phyloP scores from a whole-genome alignment of 2,329 filamentous ascomycete species.

The Epichloe sibirici region DNA sequence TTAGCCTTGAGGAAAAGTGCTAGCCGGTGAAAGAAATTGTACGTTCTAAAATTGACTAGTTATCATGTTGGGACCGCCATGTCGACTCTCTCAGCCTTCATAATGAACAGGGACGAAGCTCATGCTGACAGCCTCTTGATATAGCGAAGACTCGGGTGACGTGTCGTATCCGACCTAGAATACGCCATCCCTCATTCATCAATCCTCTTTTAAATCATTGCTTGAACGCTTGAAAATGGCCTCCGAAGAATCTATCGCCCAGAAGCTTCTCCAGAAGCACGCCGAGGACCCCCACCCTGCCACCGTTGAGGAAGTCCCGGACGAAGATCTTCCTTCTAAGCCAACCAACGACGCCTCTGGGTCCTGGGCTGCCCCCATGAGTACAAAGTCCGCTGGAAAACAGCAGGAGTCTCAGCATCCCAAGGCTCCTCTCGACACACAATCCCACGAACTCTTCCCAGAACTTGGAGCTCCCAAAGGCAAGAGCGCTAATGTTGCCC shows the following conservation, averaged over 20 bases:
- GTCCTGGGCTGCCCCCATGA: slow-evolving; percentile 36
- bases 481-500: slow-evolving; percentile 54
- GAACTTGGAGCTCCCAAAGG: slow-evolving; percentile 61
- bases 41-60: not conserved
- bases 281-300: slow-evolving; percentile 40
- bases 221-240: slow-evolving; percentile 27
- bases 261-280: slow-evolving; percentile 55
- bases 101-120: not conserved
- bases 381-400: slow-evolving; percentile 56
- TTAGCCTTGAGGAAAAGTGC: not conserved
- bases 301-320: slow-evolving; percentile 68
- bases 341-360: slow-evolving; percentile 33
- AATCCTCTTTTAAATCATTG: not conserved
- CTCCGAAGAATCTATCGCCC: slow-evolving; percentile 41
- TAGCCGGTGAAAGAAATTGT: not conserved
- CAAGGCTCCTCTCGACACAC: slow-evolving; percentile 54
- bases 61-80: too few species aligned
- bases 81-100: too few species aligned
- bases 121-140: not conserved
- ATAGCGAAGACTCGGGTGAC: not conserved
- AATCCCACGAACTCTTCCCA: slow-evolving; percentile 89
- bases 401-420: slow-evolving; percentile 43
- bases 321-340: slow-evolving; percentile 61
- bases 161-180: not conserved
- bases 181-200: not conserved